phyloP scores from a whole-genome alignment of 768 basidiomycete species.

The Tephrocybe sp. region DNA sequence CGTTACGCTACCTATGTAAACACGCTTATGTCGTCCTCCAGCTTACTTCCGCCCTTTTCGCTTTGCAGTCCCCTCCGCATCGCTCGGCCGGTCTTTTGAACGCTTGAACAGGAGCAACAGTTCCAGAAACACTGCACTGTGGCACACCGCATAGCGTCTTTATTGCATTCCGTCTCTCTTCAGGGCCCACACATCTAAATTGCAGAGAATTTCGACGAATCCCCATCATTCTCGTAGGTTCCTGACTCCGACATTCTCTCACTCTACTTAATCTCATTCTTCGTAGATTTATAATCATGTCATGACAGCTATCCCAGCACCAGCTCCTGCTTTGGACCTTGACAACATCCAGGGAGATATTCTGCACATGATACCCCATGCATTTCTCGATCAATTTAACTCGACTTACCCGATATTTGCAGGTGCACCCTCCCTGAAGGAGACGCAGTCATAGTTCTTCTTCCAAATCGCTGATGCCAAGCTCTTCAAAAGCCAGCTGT shows the following conservation, averaged over 20 bases:
- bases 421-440: slow-evolving; percentile 57
- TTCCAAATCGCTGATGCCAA: slow-evolving; percentile 47
- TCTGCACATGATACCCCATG: slow-evolving; percentile 29
- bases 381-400: neutral
- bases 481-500: slow-evolving; percentile 43
- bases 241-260: too few species aligned
- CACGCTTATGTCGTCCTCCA: neutral
- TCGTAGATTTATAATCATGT: too few species aligned
- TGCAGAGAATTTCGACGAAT: too few species aligned
- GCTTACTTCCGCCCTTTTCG: neutral
- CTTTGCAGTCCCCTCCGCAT: neutral
- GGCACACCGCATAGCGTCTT: too few species aligned
- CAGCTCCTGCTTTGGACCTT: slow-evolving; percentile 30
- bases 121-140: too few species aligned
- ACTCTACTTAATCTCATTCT: too few species aligned
- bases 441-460: slow-evolving; percentile 49
- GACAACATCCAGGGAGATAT: slow-evolving; percentile 50
- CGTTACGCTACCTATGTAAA: too few species aligned
- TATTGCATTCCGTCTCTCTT: too few species aligned
- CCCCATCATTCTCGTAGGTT: too few species aligned
- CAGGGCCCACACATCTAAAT: too few species aligned
- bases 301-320: slow-evolving; percentile 6
- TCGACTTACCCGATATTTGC: neutral
- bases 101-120: too few species aligned
- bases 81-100: too few species aligned